phyloP scores from a whole-genome alignment of 2,329 filamentous ascomycete genomes.

The Claviceps sp. region DNA sequence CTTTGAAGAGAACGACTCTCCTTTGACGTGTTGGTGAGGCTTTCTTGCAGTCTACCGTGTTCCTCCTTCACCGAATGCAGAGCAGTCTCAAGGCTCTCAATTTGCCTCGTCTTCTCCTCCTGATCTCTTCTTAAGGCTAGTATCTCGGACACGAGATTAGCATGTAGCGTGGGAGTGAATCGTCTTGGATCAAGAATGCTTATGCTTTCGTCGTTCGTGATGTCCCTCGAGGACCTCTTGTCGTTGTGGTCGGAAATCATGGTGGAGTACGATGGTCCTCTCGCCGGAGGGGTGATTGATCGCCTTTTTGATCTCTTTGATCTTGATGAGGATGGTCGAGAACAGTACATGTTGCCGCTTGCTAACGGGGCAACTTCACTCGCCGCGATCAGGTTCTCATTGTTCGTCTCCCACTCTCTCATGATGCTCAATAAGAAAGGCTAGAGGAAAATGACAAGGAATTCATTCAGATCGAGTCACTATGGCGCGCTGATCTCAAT shows the following conservation, averaged over 20 bases:
- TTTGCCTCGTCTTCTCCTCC: slow-evolving; percentile 75
- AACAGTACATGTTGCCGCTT: slow-evolving; percentile 52
- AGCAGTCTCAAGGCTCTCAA: slow-evolving; percentile 68
- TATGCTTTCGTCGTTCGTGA: slow-evolving; percentile 53
- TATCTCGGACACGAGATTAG: slow-evolving; percentile 89
- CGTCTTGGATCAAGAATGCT: slow-evolving; percentile 73
- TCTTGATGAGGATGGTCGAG: slow-evolving; percentile 54
- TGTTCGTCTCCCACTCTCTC: slow-evolving; percentile 48
- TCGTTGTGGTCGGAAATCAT: slow-evolving; percentile 25
- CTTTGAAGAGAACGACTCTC: slow-evolving; percentile 72
- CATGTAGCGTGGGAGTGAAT: slow-evolving; percentile 90
- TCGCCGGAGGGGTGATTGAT: slow-evolving; percentile 49
- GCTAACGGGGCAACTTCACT: slow-evolving; percentile 48
- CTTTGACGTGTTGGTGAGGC: slow-evolving; percentile 50
- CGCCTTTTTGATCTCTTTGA: slow-evolving; percentile 46
- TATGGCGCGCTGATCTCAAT: neutral
- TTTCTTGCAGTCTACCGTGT: slow-evolving; percentile 54
- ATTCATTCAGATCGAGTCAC: neutral
- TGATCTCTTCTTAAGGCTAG: slow-evolving; percentile 74
- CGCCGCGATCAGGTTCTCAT: slow-evolving; percentile 40
- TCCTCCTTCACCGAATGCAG: slow-evolving; percentile 61
- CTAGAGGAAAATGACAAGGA: neutral
- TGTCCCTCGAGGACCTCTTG: slow-evolving; percentile 44
- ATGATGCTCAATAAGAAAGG: slow-evolving; percentile 21
- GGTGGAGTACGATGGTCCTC: slow-evolving; percentile 45